These are phyloP conservation scores for Achaetomium macrosporum DNA, from an alignment of 2,329 filamentous ascomycete genomes.

Conservation along the genomic window DNA sequence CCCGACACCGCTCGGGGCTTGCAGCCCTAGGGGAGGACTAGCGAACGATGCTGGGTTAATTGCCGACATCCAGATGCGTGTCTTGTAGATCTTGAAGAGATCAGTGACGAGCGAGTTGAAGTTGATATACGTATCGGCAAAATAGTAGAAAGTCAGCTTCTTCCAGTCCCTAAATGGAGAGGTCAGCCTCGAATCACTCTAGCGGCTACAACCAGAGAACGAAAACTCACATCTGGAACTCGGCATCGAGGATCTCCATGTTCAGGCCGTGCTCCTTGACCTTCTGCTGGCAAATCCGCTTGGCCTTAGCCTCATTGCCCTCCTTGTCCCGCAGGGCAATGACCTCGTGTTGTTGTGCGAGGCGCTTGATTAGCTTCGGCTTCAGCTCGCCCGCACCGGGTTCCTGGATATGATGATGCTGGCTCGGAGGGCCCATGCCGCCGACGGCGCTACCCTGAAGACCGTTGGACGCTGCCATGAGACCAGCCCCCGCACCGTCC, in stretches of 20 bases:
- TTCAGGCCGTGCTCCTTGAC: conserved; percentile 89
- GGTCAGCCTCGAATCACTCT: neutral
- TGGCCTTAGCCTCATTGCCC: conserved; percentile 94
- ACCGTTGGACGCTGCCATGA: conserved; percentile 58
- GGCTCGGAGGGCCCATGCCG: conserved; percentile 69
- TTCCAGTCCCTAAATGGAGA: conserved; percentile 75
- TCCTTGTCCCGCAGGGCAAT: conserved; percentile 88
- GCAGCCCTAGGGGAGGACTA: conserved; percentile 66
- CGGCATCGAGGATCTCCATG: conserved; percentile 98
- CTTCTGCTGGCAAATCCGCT: conserved; percentile 93
- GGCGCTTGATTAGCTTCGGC: conserved; percentile 92
- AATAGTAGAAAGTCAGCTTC: conserved; percentile 98
- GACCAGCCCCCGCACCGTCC: conserved; percentile 55
- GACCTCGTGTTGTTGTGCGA: conserved; percentile 88
- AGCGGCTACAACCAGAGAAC: neutral
- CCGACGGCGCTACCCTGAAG: conserved; percentile 66
- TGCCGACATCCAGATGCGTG: conserved; percentile 98
- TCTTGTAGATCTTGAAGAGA: conserved; percentile 99
- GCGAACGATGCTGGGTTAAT: conserved; percentile 97
- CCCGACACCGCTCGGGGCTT: conserved; percentile 61
- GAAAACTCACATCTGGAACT: conserved; percentile 89
- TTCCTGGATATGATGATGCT: conserved; percentile 64
- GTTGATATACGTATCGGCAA: conserved; percentile 96
- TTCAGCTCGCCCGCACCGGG: conserved; percentile 71
- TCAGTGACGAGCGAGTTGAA: conserved; percentile 97